Base-by-base conservation (phyloP, 1,284 basidiomycete species). In the Cryptococcus jaspeensis region DNA sequence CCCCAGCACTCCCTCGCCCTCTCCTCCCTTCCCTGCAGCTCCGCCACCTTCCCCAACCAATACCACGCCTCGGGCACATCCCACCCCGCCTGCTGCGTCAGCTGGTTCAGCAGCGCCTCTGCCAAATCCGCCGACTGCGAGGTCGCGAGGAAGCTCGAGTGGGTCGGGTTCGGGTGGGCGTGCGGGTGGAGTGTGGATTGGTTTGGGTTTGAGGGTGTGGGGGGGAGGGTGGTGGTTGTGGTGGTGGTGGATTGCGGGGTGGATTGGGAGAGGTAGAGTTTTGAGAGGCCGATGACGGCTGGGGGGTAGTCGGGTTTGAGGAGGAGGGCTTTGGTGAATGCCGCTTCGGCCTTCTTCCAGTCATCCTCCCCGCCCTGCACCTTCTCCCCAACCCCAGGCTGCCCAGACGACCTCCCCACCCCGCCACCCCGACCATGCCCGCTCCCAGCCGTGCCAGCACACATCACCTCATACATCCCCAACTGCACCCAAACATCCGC, bases 401-500 rank as follows among this genome's bases (percentile, higher is more conserved):
- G 28, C 9, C 28, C 54, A 16, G 22, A 9, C n/a, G 37, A 48
- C 37, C 20, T n/a, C 11, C 28, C 32, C 22, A 2, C 35, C 41
- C 16, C 18, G 22, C 32, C 25, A n/a, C 51, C 32, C n/a, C 53
- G 13, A 3, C 11, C 38, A 8, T 41, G 32, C 15, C n/a, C 40
- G 41, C 2, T 39, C 28, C 43, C 25, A 1, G 41, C n/a, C 7
- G n/a, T n/a, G n/a, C 44, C 39, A 15, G 47, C 41, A 9, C 28
- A 32, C 20, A 28, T 44, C 39, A 81, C 71, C 65, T 90, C 82
- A 72, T 92, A 90, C 25, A 92, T 70, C 0, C 89, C 91, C 41
- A 93, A 81, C 87, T 93, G 94, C 8, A 95, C 88, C 93, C 94
- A 98, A 13, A 98, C 91, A 36, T 85, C 87, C 0, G 92, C 85